Base-by-base conservation (phyloP, 192 early-diverging fungal genomes). In the Piromyces finnis region DNA sequence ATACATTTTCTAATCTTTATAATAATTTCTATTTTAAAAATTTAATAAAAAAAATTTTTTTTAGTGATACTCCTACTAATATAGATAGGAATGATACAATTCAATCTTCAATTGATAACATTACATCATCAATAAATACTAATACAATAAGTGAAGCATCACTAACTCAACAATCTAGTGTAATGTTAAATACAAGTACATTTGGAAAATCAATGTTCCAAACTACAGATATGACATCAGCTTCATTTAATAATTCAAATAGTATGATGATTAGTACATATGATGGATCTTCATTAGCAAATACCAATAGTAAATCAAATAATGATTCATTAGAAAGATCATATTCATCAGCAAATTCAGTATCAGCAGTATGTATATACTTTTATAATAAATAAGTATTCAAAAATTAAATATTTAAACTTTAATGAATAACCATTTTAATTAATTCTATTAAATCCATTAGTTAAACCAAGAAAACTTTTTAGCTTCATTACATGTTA, bases 401-500 rank as follows among this genome's bases (percentile, higher is more conserved):
- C n/a, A n/a, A n/a, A n/a, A n/a, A n/a, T n/a, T n/a, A n/a, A n/a
- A n/a, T n/a, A n/a, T n/a, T n/a, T n/a, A n/a, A n/a, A n/a, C n/a
- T n/a, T n/a, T n/a, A n/a, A n/a, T n/a, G n/a, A n/a, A n/a, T n/a
- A n/a, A n/a, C n/a, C n/a, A n/a, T 14, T 37, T 37, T 37, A 2
- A 68, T 22, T 28, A 18, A 36, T 16, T 84, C 30, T 7, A 30
- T 30, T 27, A 29, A 13, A 30, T 18, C 28, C 15, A 35, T 3
- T 29, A 88, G 87, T 81, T 88, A 28, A 84, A 84, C 79, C 87
- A 88, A 83, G 86, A 87, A 15, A 79, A 29, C 28, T 82, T 88
- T 28, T 81, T 82, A 41, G 77, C 81, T 14, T 85, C 85, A 30
- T 82, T 91, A 17, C 80, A 41, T 14, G 82, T 87, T 12, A 86